These are phyloP conservation scores for Coemansia sp. DNA, from an alignment of 192 early-diverging fungal species.

Conservation along the genomic window DNA sequence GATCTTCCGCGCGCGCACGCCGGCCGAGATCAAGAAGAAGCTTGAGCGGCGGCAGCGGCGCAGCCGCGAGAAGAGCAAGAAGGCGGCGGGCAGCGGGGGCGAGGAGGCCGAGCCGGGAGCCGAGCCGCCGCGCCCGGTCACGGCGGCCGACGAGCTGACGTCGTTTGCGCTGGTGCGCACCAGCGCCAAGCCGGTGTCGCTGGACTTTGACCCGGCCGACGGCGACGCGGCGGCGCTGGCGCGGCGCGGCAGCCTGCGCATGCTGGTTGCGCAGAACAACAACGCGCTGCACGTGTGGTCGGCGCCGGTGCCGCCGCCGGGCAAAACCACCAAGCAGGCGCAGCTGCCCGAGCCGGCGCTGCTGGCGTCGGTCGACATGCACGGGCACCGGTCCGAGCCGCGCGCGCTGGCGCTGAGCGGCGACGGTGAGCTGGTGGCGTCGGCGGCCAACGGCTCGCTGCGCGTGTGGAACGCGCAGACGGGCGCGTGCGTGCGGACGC, in stretches of 20 bases:
- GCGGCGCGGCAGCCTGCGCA: slow-evolving; percentile 34
- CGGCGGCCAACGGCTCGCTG: slow-evolving; percentile 76
- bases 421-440: slow-evolving; percentile 82
- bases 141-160: slow-evolving; percentile 74
- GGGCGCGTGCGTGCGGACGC: slow-evolving; percentile 77
- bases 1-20: slow-evolving; percentile 72
- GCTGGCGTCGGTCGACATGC: slow-evolving; percentile 68
- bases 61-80: slow-evolving; percentile 67
- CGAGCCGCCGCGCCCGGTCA: slow-evolving; percentile 36
- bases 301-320: slow-evolving; percentile 55
- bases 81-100: slow-evolving; percentile 17
- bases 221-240: slow-evolving; percentile 13
- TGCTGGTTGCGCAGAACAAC: slow-evolving; percentile 74
- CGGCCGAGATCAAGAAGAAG: slow-evolving; percentile 81
- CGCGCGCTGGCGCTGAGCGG: slow-evolving; percentile 84
- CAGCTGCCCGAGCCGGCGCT: slow-evolving; percentile 63
- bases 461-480: slow-evolving; percentile 91
- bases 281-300: slow-evolving; percentile 79
- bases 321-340: slow-evolving; percentile 60
- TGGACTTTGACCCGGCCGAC: slow-evolving; percentile 48
- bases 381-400: slow-evolving; percentile 88
- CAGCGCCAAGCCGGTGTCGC: slow-evolving; percentile 71
- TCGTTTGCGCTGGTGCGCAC: slow-evolving; percentile 68
- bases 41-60: slow-evolving; percentile 74
- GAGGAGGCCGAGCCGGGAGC: slow-evolving; percentile 33